phyloP scores from a whole-genome alignment of 805 yeast genomes.

The Grigorovia jiainica region DNA sequence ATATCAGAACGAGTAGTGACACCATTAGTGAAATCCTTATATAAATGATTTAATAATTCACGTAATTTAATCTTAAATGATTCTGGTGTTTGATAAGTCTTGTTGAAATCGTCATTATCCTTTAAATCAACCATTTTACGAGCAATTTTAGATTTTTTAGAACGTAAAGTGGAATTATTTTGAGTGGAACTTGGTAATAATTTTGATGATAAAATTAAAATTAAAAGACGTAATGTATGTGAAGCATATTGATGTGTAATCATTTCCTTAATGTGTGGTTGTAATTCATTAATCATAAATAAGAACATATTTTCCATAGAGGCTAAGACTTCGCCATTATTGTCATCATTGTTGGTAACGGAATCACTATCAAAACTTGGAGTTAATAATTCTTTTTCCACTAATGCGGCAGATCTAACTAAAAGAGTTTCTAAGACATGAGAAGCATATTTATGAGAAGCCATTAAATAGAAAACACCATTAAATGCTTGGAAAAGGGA shows the following conservation, averaged over 20 bases:
- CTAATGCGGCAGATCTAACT: slow-evolving; percentile 60
- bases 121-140: slow-evolving; percentile 86
- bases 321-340: slow-evolving; percentile 33
- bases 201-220: slow-evolving; percentile 68
- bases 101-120: slow-evolving; percentile 63
- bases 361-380: slow-evolving; percentile 30
- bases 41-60: slow-evolving; percentile 36
- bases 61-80: slow-evolving; percentile 55
- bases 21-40: slow-evolving; percentile 24
- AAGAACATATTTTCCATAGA: slow-evolving; percentile 61
- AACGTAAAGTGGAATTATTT: slow-evolving; percentile 64
- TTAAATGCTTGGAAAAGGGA: slow-evolving; percentile 54
- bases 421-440: slow-evolving; percentile 86
- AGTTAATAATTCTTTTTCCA: slow-evolving; percentile 61
- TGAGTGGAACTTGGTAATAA: slow-evolving; percentile 64
- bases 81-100: slow-evolving; percentile 59
- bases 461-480: slow-evolving; percentile 66
- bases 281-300: slow-evolving; percentile 56
- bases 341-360: slow-evolving; percentile 21
- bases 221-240: slow-evolving; percentile 67
- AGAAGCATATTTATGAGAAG: slow-evolving; percentile 85
- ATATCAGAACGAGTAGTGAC: slow-evolving; percentile 25
- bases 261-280: slow-evolving; percentile 50
- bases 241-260: slow-evolving; percentile 75
- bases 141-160: slow-evolving; percentile 78